A percentile compares a stretch with the other conserved stretches of the same genome.
Conservation (phyloP, 169 alveolate species). For the Prorocentrum cordatum region DNA sequence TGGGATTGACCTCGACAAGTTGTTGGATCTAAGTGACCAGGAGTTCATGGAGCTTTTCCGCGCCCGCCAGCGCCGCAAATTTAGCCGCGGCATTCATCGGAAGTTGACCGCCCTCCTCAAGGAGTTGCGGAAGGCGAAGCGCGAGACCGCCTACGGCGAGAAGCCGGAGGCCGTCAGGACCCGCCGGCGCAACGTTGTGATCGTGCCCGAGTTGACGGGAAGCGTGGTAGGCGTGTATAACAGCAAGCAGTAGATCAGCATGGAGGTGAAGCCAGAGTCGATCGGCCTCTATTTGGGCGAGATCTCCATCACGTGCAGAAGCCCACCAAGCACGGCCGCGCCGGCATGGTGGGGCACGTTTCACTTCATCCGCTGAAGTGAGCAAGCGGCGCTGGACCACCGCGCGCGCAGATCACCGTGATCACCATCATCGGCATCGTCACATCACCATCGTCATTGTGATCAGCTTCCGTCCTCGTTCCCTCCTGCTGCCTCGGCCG, state of each 20-base stretch:
- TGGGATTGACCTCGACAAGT: slow-evolving; percentile 93
- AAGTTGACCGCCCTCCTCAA: no score
- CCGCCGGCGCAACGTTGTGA: slow-evolving; percentile 89
- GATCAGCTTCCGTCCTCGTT: no score
- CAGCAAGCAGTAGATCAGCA: slow-evolving; percentile 86
- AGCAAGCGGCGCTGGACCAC: no score
- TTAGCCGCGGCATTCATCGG: slow-evolving; percentile 73
- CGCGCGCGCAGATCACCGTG: no score
- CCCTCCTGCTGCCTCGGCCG: no score
- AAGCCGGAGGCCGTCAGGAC: slow-evolving; percentile 94
- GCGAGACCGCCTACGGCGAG: slow-evolving; percentile 85
- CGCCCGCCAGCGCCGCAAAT: slow-evolving; percentile 96
- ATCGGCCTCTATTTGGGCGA: no score
- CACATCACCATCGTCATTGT: no score
- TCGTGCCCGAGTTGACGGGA: slow-evolving; percentile 97
- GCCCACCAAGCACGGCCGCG: slow-evolving; percentile 97
- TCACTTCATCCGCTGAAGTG: slow-evolving; percentile 60
- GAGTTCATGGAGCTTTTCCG: slow-evolving; percentile 87
- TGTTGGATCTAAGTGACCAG: slow-evolving; percentile 81
- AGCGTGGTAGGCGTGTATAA: slow-evolving; percentile 85
- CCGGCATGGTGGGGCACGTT: slow-evolving; percentile 85
- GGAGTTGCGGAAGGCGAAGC: no score
- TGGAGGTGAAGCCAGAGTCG: slow-evolving; percentile 95
- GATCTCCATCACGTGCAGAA: slow-evolving; percentile 96
- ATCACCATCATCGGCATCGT: no score